Evolutionary conservation across 345 rosid genomes (phyloP).

Genomic region (Ceriops decandra): DNA sequence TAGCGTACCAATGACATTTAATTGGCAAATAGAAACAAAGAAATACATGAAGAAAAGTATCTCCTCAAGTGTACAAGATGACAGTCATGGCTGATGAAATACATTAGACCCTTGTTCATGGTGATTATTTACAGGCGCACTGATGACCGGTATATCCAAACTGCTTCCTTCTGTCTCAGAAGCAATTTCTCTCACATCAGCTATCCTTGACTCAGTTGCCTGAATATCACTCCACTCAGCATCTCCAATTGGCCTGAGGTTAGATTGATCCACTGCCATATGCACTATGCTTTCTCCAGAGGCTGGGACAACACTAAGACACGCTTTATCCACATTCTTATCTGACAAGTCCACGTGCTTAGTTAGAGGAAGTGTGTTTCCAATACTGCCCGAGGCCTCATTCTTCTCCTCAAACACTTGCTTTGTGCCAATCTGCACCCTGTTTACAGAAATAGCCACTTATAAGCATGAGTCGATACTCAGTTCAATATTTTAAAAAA

Average conservation of each 20-base stretch:
- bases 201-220: conserved; percentile 75
- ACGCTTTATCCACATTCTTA: conserved; percentile 83
- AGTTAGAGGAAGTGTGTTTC: conserved; percentile 45
- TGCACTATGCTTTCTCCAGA: conserved; percentile 57
- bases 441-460: conserved; percentile 23
- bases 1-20: too few relatives aligned
- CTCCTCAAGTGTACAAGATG: background rate
- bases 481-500: too few relatives aligned
- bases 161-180: conserved; percentile 60
- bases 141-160: conserved; percentile 70
- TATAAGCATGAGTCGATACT: too few relatives aligned
- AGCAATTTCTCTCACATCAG: conserved; percentile 77
- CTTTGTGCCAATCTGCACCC: conserved; percentile 71
- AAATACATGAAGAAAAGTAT: too few relatives aligned
- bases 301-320: conserved; percentile 55
- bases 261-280: conserved; percentile 56
- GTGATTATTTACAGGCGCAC: conserved; percentile 38
- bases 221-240: conserved; percentile 83
- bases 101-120: conserved; percentile 40
- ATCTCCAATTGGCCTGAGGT: conserved; percentile 57
- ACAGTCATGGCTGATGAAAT: conserved; percentile 55
- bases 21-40: too few relatives aligned
- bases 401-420: conserved; percentile 67
- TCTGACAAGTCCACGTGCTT: conserved; percentile 70
- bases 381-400: conserved; percentile 40